phyloP scores from a whole-genome alignment of 768 basidiomycete genomes.

The Lactarius sp. region DNA sequence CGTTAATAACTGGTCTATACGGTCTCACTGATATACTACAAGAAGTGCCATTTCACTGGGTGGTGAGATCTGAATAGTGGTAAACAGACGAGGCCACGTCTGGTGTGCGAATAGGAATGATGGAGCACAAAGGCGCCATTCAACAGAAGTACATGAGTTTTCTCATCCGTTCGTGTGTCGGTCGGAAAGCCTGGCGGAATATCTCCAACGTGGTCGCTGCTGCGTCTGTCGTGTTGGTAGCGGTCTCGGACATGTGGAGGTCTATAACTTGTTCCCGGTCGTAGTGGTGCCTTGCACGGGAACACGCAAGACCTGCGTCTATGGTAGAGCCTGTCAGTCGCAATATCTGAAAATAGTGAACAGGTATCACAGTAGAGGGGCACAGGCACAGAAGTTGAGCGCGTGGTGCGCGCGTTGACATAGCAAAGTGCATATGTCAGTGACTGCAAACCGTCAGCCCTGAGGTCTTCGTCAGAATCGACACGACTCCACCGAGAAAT shows the following conservation, averaged over 20 bases:
- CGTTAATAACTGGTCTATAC: not conserved
- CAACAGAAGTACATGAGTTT: conserved; percentile 36
- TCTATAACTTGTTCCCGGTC: conserved; percentile 39
- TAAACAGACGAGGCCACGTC: not conserved
- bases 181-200: conserved; percentile 48
- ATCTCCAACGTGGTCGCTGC: no score
- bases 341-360: not conserved
- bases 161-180: conserved; percentile 47
- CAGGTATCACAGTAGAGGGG: conserved; percentile 67
- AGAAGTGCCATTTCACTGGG: not conserved
- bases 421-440: conserved; percentile 75
- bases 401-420: conserved; percentile 72
- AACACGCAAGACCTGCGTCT: conserved; percentile 76
- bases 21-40: not conserved
- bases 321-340: not conserved
- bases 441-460: conserved; percentile 63
- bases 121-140: not conserved
- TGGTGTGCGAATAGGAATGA: not conserved
- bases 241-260: no score
- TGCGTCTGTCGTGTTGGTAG: no score
- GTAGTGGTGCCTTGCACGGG: conserved; percentile 76
- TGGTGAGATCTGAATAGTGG: not conserved
- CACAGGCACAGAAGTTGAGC: conserved; percentile 76
- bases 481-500: not conserved
- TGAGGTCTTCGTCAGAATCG: conserved; percentile 29